Base-by-base conservation (phyloP, 345 rosid genomes). In the Aquilaria malaccensis region DNA sequence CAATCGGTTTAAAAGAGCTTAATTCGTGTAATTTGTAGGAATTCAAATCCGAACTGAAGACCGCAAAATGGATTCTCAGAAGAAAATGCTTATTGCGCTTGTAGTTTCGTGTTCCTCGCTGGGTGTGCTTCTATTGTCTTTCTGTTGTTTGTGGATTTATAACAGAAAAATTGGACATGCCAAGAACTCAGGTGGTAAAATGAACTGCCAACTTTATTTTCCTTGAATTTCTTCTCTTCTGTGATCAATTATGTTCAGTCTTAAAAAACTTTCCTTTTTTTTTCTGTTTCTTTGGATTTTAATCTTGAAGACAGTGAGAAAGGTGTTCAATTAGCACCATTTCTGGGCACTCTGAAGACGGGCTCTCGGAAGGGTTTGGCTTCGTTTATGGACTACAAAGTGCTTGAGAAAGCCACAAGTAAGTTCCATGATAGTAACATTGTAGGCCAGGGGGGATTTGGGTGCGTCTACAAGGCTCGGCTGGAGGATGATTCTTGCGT, bases 401-500 rank as follows among this genome's bases (percentile, higher is more conserved):
- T 59, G 46, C 71, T 94, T 56, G 95, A 90, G 76, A 88, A 86
- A 65, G 86, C 76, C 5, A 94, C 96, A 3, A 62, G 73, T 72
- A 79, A 74, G 72, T 94, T 94, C 68, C 83, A 69, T 12, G 91
- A 83, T 65, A 77, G 77, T 52, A 90, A 82, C 66, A 74, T 84
- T 37, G 63, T 94, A 80, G 99, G 99, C 30, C 79, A 71, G 70
- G 99, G 99, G 31, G 99, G 89, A 67, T 94, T 94, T 68, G 99
- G 97, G 48, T 76, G 81, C 65, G 99, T 94, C 58, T 94, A 86
- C 67, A 76, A 77, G 69, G 91, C 91, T 58, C 69, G 63, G 9
- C 61, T 94, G 72, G 97, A 90, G 0, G 80, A 82, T 68, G 73
- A 68, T 68, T 61, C 72, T 59, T 62, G 31, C 54, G 87, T 84